Percentiles rank a stretch among this genome's conserved stretches.
Conservation (phyloP, 495 filamentous ascomycete species). For the Pyrenula massariospora region DNA sequence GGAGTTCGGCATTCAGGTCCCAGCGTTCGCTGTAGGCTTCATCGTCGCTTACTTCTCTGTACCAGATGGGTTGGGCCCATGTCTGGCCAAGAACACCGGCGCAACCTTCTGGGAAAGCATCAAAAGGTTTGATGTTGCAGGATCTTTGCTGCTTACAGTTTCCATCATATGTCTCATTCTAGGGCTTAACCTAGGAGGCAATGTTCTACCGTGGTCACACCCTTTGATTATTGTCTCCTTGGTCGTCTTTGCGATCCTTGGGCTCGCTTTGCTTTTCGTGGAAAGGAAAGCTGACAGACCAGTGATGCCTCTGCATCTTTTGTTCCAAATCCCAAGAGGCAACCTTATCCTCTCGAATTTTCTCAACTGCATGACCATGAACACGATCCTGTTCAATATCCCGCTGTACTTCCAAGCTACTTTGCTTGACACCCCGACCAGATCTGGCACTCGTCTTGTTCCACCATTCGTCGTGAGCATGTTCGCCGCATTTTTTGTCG, state of each 20-base stretch:
- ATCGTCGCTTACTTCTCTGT: slow-evolving; percentile 56
- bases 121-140: slow-evolving; percentile 75
- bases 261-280: slow-evolving; percentile 49
- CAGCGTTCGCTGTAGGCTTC: slow-evolving; percentile 48
- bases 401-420: slow-evolving; percentile 76
- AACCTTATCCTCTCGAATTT: slow-evolving; percentile 62
- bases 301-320: slow-evolving; percentile 59
- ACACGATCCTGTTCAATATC: slow-evolving; percentile 66
- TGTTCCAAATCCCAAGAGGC: slow-evolving; percentile 46
- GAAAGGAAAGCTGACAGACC: slow-evolving; percentile 28
- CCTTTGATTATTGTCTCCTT: slow-evolving; percentile 64
- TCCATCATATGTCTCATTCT: slow-evolving; percentile 65
- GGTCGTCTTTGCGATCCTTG: slow-evolving; percentile 47
- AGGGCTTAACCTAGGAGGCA: slow-evolving; percentile 77
- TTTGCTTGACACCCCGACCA: slow-evolving; percentile 56
- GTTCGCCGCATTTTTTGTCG: slow-evolving; percentile 46
- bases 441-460: slow-evolving; percentile 62
- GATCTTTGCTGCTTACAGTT: slow-evolving; percentile 54
- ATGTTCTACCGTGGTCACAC: slow-evolving; percentile 73
- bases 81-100: slow-evolving; percentile 6
- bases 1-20: slow-evolving; percentile 77
- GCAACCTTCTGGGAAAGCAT: slow-evolving; percentile 17
- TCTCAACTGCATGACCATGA: slow-evolving; percentile 49
- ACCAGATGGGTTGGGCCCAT: slow-evolving; percentile 50
- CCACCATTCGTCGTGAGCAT: slow-evolving; percentile 47